A percentile compares a stretch with the other conserved stretches of the same genome.
phyloP scores from a whole-genome alignment of 1,284 basidiomycete species.

The Apiotrichum gracile region DNA sequence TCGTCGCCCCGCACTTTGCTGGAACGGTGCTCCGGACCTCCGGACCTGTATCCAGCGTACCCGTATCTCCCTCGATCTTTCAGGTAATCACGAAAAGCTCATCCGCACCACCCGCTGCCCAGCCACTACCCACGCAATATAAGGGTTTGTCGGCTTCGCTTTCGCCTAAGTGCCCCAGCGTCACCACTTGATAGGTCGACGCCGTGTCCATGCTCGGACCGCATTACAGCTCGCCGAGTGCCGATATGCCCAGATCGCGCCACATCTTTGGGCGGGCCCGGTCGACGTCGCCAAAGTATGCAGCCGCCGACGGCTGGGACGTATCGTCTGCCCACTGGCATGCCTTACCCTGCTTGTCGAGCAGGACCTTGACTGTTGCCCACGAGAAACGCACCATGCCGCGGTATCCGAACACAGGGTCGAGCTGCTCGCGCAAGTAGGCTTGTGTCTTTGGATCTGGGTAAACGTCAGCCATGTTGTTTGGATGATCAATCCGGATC shows the following conservation, averaged over 20 bases:
- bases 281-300: slow-evolving; percentile 62
- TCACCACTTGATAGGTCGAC: too few relatives aligned
- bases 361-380: slow-evolving; percentile 81
- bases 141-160: not conserved
- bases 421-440: slow-evolving; percentile 70
- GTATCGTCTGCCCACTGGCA: slow-evolving; percentile 78
- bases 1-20: too few relatives aligned
- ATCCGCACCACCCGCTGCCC: too few relatives aligned
- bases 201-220: too few relatives aligned
- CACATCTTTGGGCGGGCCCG: slow-evolving; percentile 61
- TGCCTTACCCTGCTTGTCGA: slow-evolving; percentile 71
- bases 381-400: slow-evolving; percentile 89
- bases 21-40: too few relatives aligned
- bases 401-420: slow-evolving; percentile 89
- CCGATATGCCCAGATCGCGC: slow-evolving; percentile 66
- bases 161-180: not conserved
- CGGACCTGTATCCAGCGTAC: too few relatives aligned
- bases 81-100: too few relatives aligned
- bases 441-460: slow-evolving; percentile 86
- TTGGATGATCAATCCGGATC: too few relatives aligned
- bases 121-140: too few relatives aligned
- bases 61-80: too few relatives aligned
- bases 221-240: slow-evolving; percentile 53
- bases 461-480: not conserved
- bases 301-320: slow-evolving; percentile 64